phyloP scores from a whole-genome alignment of 805 yeast genomes.

The Candida saitoana region DNA sequence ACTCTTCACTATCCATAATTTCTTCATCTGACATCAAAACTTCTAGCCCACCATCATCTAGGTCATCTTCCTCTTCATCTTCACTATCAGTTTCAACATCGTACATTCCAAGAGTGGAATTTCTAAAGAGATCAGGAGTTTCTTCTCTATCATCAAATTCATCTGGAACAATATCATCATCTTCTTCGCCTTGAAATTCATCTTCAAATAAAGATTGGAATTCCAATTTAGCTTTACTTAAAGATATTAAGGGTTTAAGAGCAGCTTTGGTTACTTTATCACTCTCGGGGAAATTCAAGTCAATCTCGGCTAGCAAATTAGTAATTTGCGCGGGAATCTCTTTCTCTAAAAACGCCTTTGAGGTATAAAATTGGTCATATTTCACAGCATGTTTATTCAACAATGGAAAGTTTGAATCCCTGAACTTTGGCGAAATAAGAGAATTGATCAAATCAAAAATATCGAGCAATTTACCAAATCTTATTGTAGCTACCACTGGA shows the following conservation, averaged over 20 bases:
- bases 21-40: slow-evolving; percentile 39
- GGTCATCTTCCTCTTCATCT: slow-evolving; percentile 52
- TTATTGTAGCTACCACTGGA: slow-evolving; percentile 30
- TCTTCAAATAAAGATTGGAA: slow-evolving; percentile 57
- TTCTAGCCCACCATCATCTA: slow-evolving; percentile 32
- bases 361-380: slow-evolving; percentile 60
- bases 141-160: slow-evolving; percentile 68
- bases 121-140: slow-evolving; percentile 76
- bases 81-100: slow-evolving; percentile 73
- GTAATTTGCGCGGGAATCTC: slow-evolving; percentile 58
- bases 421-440: slow-evolving; percentile 39
- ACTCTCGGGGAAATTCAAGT: slow-evolving; percentile 68
- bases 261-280: slow-evolving; percentile 55
- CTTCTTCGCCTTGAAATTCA: slow-evolving; percentile 49
- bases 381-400: slow-evolving; percentile 46
- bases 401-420: slow-evolving; percentile 40
- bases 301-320: slow-evolving; percentile 57
- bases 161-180: slow-evolving; percentile 29
- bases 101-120: slow-evolving; percentile 92
- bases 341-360: slow-evolving; percentile 65
- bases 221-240: slow-evolving; percentile 54
- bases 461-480: slow-evolving; percentile 55
- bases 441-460: slow-evolving; percentile 47
- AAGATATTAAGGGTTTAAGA: slow-evolving; percentile 53
- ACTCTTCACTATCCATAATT: slow-evolving; percentile 21